Percentiles rank a stretch among this genome's conserved stretches.
These are phyloP conservation scores for Somion occarium DNA, from an alignment of 1,284 basidiomycete species.

Conservation along the genomic window DNA sequence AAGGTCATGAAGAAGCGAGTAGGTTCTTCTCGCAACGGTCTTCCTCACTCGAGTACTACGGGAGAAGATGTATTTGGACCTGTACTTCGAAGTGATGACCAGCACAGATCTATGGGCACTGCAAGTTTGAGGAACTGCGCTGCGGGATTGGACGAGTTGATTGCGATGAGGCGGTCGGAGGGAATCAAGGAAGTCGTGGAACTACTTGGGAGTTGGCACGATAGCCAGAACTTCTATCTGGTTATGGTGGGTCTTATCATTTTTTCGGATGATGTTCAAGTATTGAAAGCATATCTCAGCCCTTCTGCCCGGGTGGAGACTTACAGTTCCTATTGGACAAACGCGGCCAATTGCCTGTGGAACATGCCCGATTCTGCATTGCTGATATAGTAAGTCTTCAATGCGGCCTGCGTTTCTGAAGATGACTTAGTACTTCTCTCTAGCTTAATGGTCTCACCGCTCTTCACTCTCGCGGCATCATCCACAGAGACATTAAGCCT, in stretches of 20 bases:
- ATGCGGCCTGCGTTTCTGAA: not conserved
- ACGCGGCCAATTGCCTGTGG: not conserved
- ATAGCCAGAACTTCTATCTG: conserved; percentile 5
- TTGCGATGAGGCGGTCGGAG: not conserved
- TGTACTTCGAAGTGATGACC: not conserved
- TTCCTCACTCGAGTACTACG: not conserved
- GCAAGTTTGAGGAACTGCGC: not conserved
- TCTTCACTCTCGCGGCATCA: conserved; percentile 16
- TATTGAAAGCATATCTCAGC: not conserved
- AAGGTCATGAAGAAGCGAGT: conserved; percentile 14
- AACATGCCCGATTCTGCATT: not conserved
- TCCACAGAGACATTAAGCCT: conserved; percentile 44
- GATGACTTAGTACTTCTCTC: not conserved
- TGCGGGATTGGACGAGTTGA: not conserved
- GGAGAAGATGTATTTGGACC: not conserved
- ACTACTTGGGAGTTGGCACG: conserved; percentile 4
- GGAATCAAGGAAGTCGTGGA: not conserved
- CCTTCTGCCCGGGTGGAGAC: conserved; percentile 6
- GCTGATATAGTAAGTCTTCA: conserved; percentile 5
- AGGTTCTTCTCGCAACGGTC: no score
- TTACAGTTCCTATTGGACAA: not conserved
- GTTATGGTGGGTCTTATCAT: conserved; percentile 2
- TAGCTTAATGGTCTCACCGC: not conserved
- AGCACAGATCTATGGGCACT: not conserved
- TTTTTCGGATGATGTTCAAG: not conserved